Evolutionary conservation across 345 rosid genomes (phyloP).

Genomic region (Adansonia digitata): DNA sequence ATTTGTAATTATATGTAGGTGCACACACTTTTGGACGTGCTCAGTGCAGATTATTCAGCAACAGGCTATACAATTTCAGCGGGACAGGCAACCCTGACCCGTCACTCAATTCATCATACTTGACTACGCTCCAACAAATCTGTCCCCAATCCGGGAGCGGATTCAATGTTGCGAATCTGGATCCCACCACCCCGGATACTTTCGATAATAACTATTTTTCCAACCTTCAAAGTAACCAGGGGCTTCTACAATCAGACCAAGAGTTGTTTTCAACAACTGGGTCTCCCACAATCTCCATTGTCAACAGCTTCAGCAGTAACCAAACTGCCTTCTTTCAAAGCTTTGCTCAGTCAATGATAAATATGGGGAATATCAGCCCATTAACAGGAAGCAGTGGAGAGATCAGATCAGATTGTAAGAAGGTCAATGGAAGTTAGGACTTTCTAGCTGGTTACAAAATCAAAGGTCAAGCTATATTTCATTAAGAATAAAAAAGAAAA

Average conservation of each 20-base stretch:
- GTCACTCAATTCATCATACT: slow-evolving; percentile 28
- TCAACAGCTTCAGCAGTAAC: slow-evolving; percentile 28
- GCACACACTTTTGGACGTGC: slow-evolving; percentile 50
- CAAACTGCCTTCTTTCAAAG: slow-evolving; percentile 31
- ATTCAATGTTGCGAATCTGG: slow-evolving; percentile 20
- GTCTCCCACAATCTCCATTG: slow-evolving; percentile 24
- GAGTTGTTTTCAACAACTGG: slow-evolving; percentile 30
- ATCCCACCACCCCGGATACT: slow-evolving; percentile 31
- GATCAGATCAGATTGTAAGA: slow-evolving; percentile 32
- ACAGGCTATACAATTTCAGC: slow-evolving; percentile 41
- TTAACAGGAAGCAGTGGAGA: slow-evolving; percentile 39
- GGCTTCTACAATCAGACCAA: slow-evolving; percentile 44
- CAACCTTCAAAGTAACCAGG: slow-evolving; percentile 34
- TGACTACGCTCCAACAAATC: slow-evolving; percentile 20
- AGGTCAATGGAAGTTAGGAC: slow-evolving; percentile 31
- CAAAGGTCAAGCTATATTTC: neutral
- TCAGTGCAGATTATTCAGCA: slow-evolving; percentile 30
- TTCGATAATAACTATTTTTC: slow-evolving; percentile 41
- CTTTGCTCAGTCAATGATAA: slow-evolving; percentile 42
- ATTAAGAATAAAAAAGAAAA: neutral
- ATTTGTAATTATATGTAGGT: slow-evolving; percentile 12
- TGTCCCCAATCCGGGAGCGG: slow-evolving; percentile 36
- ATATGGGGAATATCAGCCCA: slow-evolving; percentile 41
- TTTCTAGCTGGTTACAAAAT: neutral
- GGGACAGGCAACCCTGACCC: slow-evolving; percentile 35